These are phyloP conservation scores for Boletus fagicola DNA, from an alignment of 768 basidiomycete species.

Conservation along the genomic window DNA sequence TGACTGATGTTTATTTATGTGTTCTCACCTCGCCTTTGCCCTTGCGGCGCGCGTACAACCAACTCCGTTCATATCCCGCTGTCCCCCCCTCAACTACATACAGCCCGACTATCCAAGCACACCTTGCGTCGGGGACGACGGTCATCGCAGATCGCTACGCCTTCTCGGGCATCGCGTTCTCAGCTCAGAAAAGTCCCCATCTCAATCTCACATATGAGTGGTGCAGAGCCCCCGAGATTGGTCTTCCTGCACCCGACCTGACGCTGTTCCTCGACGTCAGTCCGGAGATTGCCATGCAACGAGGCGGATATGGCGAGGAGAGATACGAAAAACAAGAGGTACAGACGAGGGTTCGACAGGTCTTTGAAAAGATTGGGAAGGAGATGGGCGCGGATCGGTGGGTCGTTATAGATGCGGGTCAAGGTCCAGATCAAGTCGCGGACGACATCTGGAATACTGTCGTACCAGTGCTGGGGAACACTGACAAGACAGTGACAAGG, in stretches of 20 bases:
- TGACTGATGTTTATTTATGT: background rate
- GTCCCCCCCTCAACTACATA: background rate
- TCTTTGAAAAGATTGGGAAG: constrained; percentile 56
- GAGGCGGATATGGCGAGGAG: constrained; percentile 85
- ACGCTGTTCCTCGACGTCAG: constrained; percentile 83
- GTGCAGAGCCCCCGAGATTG: constrained; percentile 84
- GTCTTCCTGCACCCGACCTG: constrained; percentile 86
- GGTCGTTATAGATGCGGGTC: constrained; percentile 60
- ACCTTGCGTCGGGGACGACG: constrained; percentile 61
- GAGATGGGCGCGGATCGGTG: constrained; percentile 51
- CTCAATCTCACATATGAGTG: constrained; percentile 66
- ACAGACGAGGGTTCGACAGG: constrained; percentile 60
- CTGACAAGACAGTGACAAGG: constrained; percentile 42
- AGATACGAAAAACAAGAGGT: constrained; percentile 82
- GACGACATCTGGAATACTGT: constrained; percentile 55
- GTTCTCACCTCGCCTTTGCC: background rate
- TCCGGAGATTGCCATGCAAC: constrained; percentile 59
- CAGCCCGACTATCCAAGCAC: constrained; percentile 59
- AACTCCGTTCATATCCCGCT: too few species aligned
- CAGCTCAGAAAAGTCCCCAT: constrained; percentile 47
- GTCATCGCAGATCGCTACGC: constrained; percentile 93
- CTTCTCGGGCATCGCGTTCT: constrained; percentile 94
- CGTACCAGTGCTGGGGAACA: constrained; percentile 38
- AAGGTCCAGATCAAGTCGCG: constrained; percentile 46
- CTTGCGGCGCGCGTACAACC: background rate